phyloP scores from a whole-genome alignment of 768 basidiomycete species.

The Dioszegia crocea region DNA sequence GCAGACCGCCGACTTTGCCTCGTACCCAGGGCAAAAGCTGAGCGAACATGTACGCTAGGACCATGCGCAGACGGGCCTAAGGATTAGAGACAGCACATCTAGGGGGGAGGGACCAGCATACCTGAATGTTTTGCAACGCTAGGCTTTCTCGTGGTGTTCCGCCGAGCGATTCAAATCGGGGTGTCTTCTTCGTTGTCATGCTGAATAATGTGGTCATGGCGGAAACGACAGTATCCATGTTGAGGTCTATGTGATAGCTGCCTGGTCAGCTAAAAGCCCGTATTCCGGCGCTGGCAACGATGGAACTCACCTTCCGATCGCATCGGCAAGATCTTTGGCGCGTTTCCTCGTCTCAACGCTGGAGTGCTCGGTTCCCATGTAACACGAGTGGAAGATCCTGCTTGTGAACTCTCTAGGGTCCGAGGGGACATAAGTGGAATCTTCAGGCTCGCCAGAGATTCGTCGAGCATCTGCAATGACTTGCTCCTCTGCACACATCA shows the following conservation, averaged over 20 bases:
- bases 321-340: slow-evolving; percentile 78
- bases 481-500: slow-evolving; percentile 59
- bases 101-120: slow-evolving; percentile 45
- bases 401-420: slow-evolving; percentile 82
- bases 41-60: slow-evolving; percentile 88
- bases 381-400: slow-evolving; percentile 93
- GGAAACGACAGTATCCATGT: slow-evolving; percentile 89
- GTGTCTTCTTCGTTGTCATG: slow-evolving; percentile 69
- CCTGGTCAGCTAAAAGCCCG: slow-evolving; percentile 5
- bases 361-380: slow-evolving; percentile 98
- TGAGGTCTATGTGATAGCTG: slow-evolving; percentile 89
- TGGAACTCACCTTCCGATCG: slow-evolving; percentile 78
- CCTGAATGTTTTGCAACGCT: slow-evolving; percentile 96
- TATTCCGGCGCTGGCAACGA: background rate
- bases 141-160: slow-evolving; percentile 84
- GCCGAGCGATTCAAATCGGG: slow-evolving; percentile 79
- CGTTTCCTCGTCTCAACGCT: slow-evolving; percentile 75
- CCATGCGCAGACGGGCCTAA: slow-evolving; percentile 88
- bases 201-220: slow-evolving; percentile 77
- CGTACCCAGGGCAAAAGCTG: slow-evolving; percentile 90
- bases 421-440: slow-evolving; percentile 74
- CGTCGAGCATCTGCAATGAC: slow-evolving; percentile 87
- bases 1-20: slow-evolving; percentile 73
- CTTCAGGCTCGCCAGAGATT: slow-evolving; percentile 76
- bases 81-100: background rate